Evolutionary conservation across 306 rosid genomes (phyloP).

Genomic region (Quercus mongolica): DNA sequence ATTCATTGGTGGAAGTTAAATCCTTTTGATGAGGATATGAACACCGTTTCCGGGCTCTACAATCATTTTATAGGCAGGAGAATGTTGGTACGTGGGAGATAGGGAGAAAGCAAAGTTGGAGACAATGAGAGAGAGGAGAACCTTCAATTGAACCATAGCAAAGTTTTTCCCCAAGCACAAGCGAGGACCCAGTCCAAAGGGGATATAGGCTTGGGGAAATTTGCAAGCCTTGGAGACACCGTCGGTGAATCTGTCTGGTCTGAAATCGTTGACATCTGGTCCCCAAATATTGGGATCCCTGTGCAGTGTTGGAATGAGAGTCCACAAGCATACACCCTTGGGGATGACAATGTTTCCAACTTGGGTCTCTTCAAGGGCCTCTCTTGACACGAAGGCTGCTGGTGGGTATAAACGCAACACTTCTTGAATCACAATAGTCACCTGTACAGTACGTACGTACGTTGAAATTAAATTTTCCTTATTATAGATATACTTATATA

Average conservation of each 20-base stretch:
- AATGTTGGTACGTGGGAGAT: conserved; percentile 69
- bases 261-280: conserved; percentile 66
- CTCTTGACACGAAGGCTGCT: conserved; percentile 90
- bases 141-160: conserved; percentile 74
- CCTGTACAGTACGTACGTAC: conserved; percentile 21
- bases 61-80: conserved; percentile 74
- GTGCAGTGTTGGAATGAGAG: conserved; percentile 71
- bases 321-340: conserved; percentile 74
- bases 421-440: conserved; percentile 79
- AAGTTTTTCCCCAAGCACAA: conserved; percentile 80
- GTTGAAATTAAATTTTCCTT: no score
- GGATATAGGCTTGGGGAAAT: conserved; percentile 62
- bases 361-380: conserved; percentile 63
- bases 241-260: conserved; percentile 75
- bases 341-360: conserved; percentile 66
- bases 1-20: not conserved
- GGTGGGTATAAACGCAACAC: conserved; percentile 82
- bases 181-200: conserved; percentile 81
- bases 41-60: conserved; percentile 80
- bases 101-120: conserved; percentile 59
- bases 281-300: conserved; percentile 88
- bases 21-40: conserved; percentile 43
- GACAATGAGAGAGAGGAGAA: conserved; percentile 36
- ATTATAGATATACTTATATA: no score
- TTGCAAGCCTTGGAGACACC: conserved; percentile 79